Percentiles rank a stretch among this genome's conserved stretches.
Evolutionary conservation across 345 rosid genomes (phyloP).

Genomic region (Salix brachista): DNA sequence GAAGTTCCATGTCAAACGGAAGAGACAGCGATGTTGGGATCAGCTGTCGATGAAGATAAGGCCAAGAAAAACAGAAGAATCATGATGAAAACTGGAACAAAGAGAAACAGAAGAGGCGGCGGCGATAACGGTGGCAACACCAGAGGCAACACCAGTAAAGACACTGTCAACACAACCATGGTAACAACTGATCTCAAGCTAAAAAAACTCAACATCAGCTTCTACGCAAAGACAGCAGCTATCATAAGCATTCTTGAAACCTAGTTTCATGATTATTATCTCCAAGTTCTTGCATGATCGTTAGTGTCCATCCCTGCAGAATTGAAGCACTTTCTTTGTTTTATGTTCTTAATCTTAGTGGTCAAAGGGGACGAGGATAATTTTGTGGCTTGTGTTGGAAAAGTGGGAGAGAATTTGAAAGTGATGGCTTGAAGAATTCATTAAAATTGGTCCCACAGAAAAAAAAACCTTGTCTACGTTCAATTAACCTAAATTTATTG

Average conservation of each 20-base stretch:
- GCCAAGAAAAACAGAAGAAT: conserved; percentile 20
- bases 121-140: conserved; percentile 22
- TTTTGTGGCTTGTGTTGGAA: not conserved
- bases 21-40: not conserved
- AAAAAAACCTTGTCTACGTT: conserved; percentile 4
- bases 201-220: not conserved
- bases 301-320: not conserved
- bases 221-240: not conserved
- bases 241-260: not conserved
- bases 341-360: not conserved
- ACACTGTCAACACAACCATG: conserved; percentile 5
- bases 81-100: conserved; percentile 20
- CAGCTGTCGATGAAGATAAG: conserved; percentile 10
- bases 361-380: not conserved
- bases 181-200: conserved; percentile 2
- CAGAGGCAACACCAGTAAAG: conserved; percentile 16
- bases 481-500: not conserved
- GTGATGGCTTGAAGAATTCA: conserved; percentile 5
- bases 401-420: not conserved
- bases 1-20: conserved; percentile 2
- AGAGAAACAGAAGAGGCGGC: conserved; percentile 17
- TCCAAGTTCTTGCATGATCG: not conserved
- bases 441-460: not conserved
- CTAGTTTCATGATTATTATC: not conserved
- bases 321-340: not conserved